These are phyloP conservation scores for Emydomyces testavorans DNA, from an alignment of 2,329 filamentous ascomycete species.

Conservation along the genomic window DNA sequence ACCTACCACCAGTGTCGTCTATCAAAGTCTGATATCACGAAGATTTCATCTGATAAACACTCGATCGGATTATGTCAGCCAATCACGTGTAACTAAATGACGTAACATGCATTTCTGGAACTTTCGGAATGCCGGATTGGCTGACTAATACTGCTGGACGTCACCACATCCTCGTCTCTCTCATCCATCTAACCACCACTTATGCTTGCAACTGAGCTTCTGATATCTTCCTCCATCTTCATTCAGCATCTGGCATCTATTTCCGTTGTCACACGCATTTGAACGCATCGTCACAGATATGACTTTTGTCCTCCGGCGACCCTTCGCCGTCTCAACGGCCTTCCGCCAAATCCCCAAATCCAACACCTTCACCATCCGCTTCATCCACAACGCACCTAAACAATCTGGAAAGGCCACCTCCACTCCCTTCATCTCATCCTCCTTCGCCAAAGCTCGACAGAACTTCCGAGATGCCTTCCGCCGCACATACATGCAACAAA, in stretches of 20 bases:
- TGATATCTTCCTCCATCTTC: neutral
- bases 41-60: neutral
- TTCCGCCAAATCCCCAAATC: slow-evolving; percentile 47
- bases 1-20: too few relatives aligned
- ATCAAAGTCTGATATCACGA: too few relatives aligned
- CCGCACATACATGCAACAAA: slow-evolving; percentile 47
- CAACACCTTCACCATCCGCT: slow-evolving; percentile 40
- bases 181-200: neutral
- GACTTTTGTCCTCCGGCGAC: slow-evolving; percentile 54
- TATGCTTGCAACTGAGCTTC: neutral
- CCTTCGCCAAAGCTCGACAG: slow-evolving; percentile 44
- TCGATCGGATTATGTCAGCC: neutral
- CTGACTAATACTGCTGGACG: neutral
- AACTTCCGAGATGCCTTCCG: slow-evolving; percentile 51
- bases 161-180: neutral
- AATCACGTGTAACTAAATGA: slow-evolving; percentile 9
- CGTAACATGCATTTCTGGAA: slow-evolving; percentile 27
- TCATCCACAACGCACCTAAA: slow-evolving; percentile 49
- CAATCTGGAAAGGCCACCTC: slow-evolving; percentile 37
- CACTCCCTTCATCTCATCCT: slow-evolving; percentile 28
- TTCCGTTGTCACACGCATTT: neutral
- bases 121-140: slow-evolving; percentile 24
- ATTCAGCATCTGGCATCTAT: neutral
- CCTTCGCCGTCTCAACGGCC: slow-evolving; percentile 50
- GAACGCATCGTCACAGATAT: slow-evolving; percentile 32